Base-by-base conservation (phyloP, 495 filamentous ascomycete genomes). In the Baudoinia panamericana region DNA sequence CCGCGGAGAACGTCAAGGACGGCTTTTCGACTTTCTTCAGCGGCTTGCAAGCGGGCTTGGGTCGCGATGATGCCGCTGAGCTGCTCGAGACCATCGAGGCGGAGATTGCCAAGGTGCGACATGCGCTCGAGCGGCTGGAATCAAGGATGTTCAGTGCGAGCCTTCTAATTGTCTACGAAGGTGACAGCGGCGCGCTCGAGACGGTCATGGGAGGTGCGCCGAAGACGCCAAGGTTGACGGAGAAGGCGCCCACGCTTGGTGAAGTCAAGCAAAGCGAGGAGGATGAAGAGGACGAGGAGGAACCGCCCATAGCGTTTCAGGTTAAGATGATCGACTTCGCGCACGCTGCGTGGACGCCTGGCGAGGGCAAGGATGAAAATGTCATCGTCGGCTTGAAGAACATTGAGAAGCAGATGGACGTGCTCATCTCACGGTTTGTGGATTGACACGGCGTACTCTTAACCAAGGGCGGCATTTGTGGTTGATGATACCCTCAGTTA, bases 261-360 rank as follows among this genome's bases (percentile, higher is more conserved):
- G 37, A 50, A 36, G 52, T 60, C 28, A 39, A 55, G 36, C 49
- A 51, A 38, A 62, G 56, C 37, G 68, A 68, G 2, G 5, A 76
- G 1, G 73, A 71, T 1, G 75, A 79, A 0, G 76, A 78, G 10
- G 77, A 79, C 1, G 80, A 80, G 33, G 67, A 73, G 4, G 64
- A 67, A n/a, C 56, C 71, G 15, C 84, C 83, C 0, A 76, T 76
- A 51, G 76, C 92, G 16, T 83, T 82, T 55, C 71, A 72, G 24
- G 67, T 94, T 40, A 90, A 92, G 55, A 62, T 97, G 50, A 96
- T 97, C 46, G 90, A 97, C 60, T 97, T 97, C 65, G 90, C 90
- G 16, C 90, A 97, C 63, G 88, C 90, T 15, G 61, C 64, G 20
- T 97, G 83, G 82, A 78, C 73, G 3, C 84, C 85, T 2, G 86